Evolutionary conservation across 805 yeast species (phyloP), one percentile per base, ranked within the genome.

Genomic region (Yarrowia hollandica): DNA sequence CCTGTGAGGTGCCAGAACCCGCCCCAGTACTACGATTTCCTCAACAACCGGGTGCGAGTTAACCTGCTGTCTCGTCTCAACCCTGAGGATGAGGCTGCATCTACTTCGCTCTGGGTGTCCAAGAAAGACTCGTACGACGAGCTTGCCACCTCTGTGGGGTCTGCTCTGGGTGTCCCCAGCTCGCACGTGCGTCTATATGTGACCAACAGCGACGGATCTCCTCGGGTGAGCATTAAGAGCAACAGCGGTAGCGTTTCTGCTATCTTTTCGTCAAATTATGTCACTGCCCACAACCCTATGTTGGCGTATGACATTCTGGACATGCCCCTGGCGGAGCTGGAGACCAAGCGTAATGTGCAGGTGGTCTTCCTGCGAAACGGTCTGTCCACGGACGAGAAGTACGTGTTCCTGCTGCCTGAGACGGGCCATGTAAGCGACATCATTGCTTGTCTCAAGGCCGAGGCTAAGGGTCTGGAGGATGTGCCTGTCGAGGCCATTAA

Each of bases 241-340:
- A 61, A 66, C 31, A 60, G 66, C 12, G 74, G 74, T 56, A 66
- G 69, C 6, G 75, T 83, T 4, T 66, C 75, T 1, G 65, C 66
- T 48, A 54, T 70, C 21, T 41, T 72, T 5, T n/a, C 63, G 5
- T 38, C 63, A 16, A 52, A 63, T 15, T 63, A 70, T 42, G 22
- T 48, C 11, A 7, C 28, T 11, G 41, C 58, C 9, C 50, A 48
- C 23, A 60, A 50, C 33, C 41, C 35, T 21, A 38, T 59, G 9
- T 79, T 92, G 60, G 85, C 84, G 64, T 92, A 87, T 69, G 97
- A 92, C 67, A 72, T 86, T 1, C 77, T 94, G 66, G 86, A 83
- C 44, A 83, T 90, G 41, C 82, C 91, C 1, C 74, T 92, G 58
- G 78, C 75, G 31, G 95, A 90, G 62, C 80, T 86, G 66, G 99